These are phyloP conservation scores for Pestalotiopsis fici DNA, from an alignment of 2,329 filamentous ascomycete genomes.

Conservation along the genomic window DNA sequence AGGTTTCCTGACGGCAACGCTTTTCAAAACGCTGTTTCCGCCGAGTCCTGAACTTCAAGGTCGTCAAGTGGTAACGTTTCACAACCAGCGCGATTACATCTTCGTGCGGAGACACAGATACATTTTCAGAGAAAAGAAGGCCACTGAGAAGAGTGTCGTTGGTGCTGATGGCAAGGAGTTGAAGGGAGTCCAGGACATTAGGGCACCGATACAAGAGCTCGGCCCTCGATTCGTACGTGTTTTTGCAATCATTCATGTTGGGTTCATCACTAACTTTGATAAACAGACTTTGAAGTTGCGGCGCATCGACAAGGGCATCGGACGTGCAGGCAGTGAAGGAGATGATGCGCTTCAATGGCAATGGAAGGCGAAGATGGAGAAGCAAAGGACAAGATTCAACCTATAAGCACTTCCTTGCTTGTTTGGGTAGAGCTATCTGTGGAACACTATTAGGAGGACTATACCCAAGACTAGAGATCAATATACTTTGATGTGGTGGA, in stretches of 20 bases:
- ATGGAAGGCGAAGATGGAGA: constrained; percentile 96
- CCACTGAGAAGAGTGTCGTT: constrained; percentile 83
- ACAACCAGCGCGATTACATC: constrained; percentile 65
- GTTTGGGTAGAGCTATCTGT: not conserved
- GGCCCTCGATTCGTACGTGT: constrained; percentile 59
- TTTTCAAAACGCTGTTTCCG: constrained; percentile 82
- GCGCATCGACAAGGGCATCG: constrained; percentile 87
- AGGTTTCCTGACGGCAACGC: constrained; percentile 81
- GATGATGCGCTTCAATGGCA: constrained; percentile 85
- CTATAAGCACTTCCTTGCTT: constrained; percentile 53
- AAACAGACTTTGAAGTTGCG: constrained; percentile 76
- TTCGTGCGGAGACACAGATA: constrained; percentile 69
- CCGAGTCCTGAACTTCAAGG: constrained; percentile 81
- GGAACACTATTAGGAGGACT: not conserved
- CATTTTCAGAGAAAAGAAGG: constrained; percentile 84
- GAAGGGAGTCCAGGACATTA: constrained; percentile 81
- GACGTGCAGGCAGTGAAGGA: constrained; percentile 66
- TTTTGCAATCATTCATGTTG: not conserved
- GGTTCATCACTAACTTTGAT: not conserved
- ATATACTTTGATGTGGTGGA: constrained; percentile 12
- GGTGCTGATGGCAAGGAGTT: constrained; percentile 81
- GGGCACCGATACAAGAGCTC: constrained; percentile 86
- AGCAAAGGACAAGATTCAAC: constrained; percentile 90
- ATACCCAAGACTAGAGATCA: not conserved
- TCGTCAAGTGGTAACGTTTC: constrained; percentile 85